These are phyloP conservation scores for Gastrodia elata DNA, from an alignment of 106 monocot species.

Conservation along the genomic window DNA sequence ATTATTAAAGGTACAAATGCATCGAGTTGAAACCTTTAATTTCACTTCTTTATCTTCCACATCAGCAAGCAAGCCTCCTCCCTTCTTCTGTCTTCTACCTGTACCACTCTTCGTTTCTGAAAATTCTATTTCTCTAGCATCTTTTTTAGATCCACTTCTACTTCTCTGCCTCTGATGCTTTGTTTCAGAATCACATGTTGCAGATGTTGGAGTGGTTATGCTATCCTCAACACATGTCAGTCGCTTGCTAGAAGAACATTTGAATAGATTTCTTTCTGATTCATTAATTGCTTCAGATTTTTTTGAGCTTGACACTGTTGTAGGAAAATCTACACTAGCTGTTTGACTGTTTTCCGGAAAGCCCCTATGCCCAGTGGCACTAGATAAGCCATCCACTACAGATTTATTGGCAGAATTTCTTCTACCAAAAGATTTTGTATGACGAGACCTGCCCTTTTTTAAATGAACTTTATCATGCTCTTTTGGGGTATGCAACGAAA, in stretches of 20 bases:
- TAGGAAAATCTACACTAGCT: constrained; percentile 4
- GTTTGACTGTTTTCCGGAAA: not conserved
- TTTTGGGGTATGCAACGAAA: not conserved
- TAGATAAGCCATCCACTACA: not conserved
- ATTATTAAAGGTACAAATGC: not conserved
- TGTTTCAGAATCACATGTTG: not conserved
- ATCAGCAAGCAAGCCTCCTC: not conserved
- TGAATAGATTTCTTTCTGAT: constrained; percentile 33
- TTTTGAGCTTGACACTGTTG: constrained; percentile 18
- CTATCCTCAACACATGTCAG: not conserved
- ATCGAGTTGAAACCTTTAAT: constrained; percentile 1
- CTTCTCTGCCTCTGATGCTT: not conserved
- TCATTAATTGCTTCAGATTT: constrained; percentile 23
- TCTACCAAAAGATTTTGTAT: constrained; percentile 13
- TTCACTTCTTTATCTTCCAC: not conserved
- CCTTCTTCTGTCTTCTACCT: not conserved
- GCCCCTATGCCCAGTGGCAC: constrained; percentile 3
- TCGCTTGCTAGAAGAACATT: constrained; percentile 17
- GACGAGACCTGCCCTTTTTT: constrained; percentile 25
- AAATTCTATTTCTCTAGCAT: not conserved
- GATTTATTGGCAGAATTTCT: not conserved
- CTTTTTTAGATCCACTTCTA: not conserved
- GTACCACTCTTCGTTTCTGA: not conserved
- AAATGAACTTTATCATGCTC: constrained; percentile 8
- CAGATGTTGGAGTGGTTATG: not conserved